A percentile compares a stretch with the other conserved stretches of the same genome.
phyloP scores from a whole-genome alignment of 257 asterid genomes.

The Capsicum pubescens region DNA sequence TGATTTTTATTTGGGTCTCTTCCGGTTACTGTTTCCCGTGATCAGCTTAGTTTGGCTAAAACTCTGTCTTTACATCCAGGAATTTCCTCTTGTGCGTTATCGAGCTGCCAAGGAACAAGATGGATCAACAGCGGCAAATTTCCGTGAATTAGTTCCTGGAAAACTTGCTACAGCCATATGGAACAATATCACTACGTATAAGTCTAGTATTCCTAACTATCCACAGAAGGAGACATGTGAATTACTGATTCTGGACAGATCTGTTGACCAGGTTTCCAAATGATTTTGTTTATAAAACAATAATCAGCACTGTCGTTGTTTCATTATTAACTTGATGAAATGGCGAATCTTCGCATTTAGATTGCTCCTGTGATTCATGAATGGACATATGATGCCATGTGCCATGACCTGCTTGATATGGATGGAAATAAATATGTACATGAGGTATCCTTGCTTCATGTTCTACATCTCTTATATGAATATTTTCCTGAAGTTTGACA shows the following conservation, averaged over 20 bases:
- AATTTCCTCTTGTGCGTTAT: constrained; percentile 76
- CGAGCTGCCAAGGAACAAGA: constrained; percentile 66
- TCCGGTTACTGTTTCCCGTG: constrained; percentile 4
- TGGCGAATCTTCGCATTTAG: constrained; percentile 44
- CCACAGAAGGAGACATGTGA: constrained; percentile 93
- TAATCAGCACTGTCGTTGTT: not conserved
- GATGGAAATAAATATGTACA: constrained; percentile 85
- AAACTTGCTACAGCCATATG: constrained; percentile 86
- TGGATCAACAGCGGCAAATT: constrained; percentile 36
- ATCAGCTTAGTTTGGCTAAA: constrained; percentile 16
- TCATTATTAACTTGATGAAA: not conserved
- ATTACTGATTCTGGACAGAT: constrained; percentile 88
- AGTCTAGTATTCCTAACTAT: constrained; percentile 73
- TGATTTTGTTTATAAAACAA: constrained; percentile 8
- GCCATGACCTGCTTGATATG: constrained; percentile 92
- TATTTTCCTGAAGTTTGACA: constrained; percentile 37
- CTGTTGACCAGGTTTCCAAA: constrained; percentile 78
- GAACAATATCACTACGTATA: constrained; percentile 65
- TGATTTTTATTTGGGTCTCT: constrained; percentile 14
- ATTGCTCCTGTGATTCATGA: constrained; percentile 97
- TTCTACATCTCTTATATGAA: constrained; percentile 27
- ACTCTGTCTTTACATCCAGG: constrained; percentile 26
- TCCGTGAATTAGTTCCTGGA: constrained; percentile 68
- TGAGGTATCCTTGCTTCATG: constrained; percentile 63
- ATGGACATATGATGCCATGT: constrained; percentile 99